Evolutionary conservation across 2,329 filamentous ascomycete species (phyloP).

Genomic region (Monilinia polystroma): DNA sequence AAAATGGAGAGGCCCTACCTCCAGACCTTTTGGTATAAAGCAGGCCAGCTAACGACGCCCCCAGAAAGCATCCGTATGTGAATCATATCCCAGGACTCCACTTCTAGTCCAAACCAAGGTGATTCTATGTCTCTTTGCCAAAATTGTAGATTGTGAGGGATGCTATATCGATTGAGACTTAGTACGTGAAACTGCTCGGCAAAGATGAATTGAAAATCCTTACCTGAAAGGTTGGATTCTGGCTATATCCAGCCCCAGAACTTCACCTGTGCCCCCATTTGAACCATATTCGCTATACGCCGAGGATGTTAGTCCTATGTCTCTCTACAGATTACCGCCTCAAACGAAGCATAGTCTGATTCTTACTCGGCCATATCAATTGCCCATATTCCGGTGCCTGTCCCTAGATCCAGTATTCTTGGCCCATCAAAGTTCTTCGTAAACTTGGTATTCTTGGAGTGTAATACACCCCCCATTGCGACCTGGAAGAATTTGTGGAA

Average conservation of each 20-base stretch:
- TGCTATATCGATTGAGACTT: conserved; percentile 48
- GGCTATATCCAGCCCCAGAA: conserved; percentile 60
- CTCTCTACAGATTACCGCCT: background rate
- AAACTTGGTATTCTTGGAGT: conserved; percentile 41
- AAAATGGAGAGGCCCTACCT: conserved; percentile 48
- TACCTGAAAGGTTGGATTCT: conserved; percentile 59
- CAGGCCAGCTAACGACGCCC: conserved; percentile 72
- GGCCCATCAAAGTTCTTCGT: conserved; percentile 37
- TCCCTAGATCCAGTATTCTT: conserved; percentile 67
- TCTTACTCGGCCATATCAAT: conserved; percentile 79
- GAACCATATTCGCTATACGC: conserved; percentile 22
- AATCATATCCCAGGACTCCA: conserved; percentile 63
- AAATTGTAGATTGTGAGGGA: conserved; percentile 68
- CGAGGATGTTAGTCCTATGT: conserved; percentile 11
- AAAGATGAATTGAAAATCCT: conserved; percentile 31
- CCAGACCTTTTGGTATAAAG: conserved; percentile 69
- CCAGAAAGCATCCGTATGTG: conserved; percentile 79
- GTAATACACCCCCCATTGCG: conserved; percentile 53
- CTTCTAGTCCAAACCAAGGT: conserved; percentile 57
- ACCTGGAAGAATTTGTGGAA: conserved; percentile 75
- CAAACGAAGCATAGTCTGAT: conserved; percentile 19
- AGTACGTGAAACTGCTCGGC: background rate
- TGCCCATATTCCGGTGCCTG: conserved; percentile 88
- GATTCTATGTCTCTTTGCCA: conserved; percentile 75
- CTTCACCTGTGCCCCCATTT: conserved; percentile 43